A percentile compares a stretch with the other conserved stretches of the same genome.
Conservation (phyloP, 2,329 filamentous ascomycete species). For the Claviceps sp. region DNA sequence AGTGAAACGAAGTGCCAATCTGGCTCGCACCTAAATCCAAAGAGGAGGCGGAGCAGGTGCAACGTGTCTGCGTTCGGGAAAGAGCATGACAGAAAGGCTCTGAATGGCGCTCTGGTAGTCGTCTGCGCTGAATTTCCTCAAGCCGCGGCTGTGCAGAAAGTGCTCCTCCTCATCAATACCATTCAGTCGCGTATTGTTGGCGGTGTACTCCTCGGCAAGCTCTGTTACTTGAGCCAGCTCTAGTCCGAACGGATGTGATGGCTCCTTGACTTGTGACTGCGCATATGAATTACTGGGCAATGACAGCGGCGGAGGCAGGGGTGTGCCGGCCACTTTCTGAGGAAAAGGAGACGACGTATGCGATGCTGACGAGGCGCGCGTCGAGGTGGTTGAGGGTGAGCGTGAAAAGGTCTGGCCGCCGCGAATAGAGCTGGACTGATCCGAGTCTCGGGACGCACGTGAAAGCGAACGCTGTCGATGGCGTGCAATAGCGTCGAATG, state of each 20-base stretch:
- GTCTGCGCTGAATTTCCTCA: conserved; percentile 61
- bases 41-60: conserved; percentile 21
- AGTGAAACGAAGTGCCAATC: conserved; percentile 12
- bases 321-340: conserved; percentile 16
- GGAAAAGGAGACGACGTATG: conserved; percentile 18
- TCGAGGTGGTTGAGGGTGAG: conserved; percentile 39
- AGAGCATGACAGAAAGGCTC: conserved; percentile 49
- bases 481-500: conserved; percentile 59
- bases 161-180: conserved; percentile 53
- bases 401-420: conserved; percentile 42
- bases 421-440: conserved; percentile 41
- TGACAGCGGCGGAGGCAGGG: conserved; percentile 18
- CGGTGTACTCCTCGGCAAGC: conserved; percentile 75
- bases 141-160: conserved; percentile 53
- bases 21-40: conserved; percentile 33
- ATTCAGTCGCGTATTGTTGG: conserved; percentile 43
- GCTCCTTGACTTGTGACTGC: conserved; percentile 23
- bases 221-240: conserved; percentile 90
- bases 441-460: conserved; percentile 41
- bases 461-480: conserved; percentile 47
- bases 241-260: conserved; percentile 64
- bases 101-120: conserved; percentile 79
- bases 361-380: conserved; percentile 35
- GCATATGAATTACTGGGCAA: conserved; percentile 16
- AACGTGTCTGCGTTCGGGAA: conserved; percentile 26